Percentiles rank a stretch among this genome's conserved stretches.
Evolutionary conservation across 2,329 filamentous ascomycete genomes (phyloP).

Genomic region (Fusarium nodosum): DNA sequence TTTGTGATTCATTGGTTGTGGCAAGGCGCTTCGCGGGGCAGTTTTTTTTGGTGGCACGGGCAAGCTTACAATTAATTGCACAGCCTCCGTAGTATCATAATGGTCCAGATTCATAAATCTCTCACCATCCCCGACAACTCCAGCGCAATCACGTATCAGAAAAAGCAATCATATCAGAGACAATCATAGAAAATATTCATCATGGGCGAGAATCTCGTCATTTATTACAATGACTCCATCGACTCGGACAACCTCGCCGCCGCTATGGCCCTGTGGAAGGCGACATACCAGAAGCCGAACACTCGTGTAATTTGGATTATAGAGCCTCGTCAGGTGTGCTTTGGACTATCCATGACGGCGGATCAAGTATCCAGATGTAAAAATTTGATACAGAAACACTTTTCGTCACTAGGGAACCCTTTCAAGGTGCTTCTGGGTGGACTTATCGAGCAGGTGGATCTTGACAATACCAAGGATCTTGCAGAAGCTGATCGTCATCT

Average conservation of each 20-base stretch:
- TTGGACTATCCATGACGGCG: conserved; percentile 37
- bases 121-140: conserved; percentile 26
- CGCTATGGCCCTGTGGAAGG: conserved; percentile 41
- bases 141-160: conserved; percentile 16
- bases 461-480: conserved; percentile 26
- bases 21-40: conserved; percentile 34
- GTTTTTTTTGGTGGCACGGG: conserved; percentile 26
- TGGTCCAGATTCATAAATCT: conserved; percentile 31
- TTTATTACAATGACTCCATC: conserved; percentile 49
- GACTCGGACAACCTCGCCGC: conserved; percentile 48
- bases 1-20: conserved; percentile 21
- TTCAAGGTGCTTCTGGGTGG: conserved; percentile 45
- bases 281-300: conserved; percentile 20
- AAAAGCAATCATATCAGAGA: not conserved
- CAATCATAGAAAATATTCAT: not conserved
- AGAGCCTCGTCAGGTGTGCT: conserved; percentile 46
- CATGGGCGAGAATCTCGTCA: conserved; percentile 42
- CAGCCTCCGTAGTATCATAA: conserved; percentile 19
- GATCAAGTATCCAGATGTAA: conserved; percentile 35
- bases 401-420: conserved; percentile 24
- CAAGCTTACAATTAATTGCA: conserved; percentile 29
- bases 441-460: conserved; percentile 34
- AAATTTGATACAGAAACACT: conserved; percentile 36
- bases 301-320: conserved; percentile 44
- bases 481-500: conserved; percentile 24